These are phyloP conservation scores for Solanum aculeatissimum DNA, from an alignment of 305 asterid species.

Conservation along the genomic window DNA sequence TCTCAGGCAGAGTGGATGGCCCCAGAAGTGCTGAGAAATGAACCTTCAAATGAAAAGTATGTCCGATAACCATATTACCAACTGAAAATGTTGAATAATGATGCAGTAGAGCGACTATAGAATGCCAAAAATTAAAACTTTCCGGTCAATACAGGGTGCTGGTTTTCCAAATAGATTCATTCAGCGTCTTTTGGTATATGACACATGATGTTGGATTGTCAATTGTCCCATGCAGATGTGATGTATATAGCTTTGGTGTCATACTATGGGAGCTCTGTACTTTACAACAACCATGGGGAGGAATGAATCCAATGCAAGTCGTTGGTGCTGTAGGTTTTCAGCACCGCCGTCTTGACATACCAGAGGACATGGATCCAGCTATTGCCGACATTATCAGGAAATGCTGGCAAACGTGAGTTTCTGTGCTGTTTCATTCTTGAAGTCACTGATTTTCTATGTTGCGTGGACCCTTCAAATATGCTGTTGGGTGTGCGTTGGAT, in stretches of 20 bases:
- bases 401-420: conserved; percentile 68
- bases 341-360: conserved; percentile 92
- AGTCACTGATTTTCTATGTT: neutral
- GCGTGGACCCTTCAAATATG: neutral
- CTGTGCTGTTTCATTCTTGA: neutral
- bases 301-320: conserved; percentile 99
- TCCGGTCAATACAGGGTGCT: neutral
- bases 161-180: neutral
- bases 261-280: conserved; percentile 98
- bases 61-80: neutral
- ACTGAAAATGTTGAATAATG: neutral
- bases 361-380: conserved; percentile 69
- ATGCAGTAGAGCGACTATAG: neutral
- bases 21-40: conserved; percentile 96
- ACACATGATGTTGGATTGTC: neutral
- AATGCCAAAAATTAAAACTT: neutral
- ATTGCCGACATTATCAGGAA: conserved; percentile 51
- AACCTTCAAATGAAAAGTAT: conserved; percentile 93
- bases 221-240: conserved; percentile 48
- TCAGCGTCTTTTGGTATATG: neutral
- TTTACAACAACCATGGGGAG: conserved; percentile 92
- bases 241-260: conserved; percentile 88
- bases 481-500: neutral
- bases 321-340: conserved; percentile 99
- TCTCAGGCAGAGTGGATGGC: conserved; percentile 99